A percentile compares a stretch with the other conserved stretches of the same genome.
Conservation (phyloP, 2,329 filamentous ascomycete genomes). For the Epichloe uncinata region DNA sequence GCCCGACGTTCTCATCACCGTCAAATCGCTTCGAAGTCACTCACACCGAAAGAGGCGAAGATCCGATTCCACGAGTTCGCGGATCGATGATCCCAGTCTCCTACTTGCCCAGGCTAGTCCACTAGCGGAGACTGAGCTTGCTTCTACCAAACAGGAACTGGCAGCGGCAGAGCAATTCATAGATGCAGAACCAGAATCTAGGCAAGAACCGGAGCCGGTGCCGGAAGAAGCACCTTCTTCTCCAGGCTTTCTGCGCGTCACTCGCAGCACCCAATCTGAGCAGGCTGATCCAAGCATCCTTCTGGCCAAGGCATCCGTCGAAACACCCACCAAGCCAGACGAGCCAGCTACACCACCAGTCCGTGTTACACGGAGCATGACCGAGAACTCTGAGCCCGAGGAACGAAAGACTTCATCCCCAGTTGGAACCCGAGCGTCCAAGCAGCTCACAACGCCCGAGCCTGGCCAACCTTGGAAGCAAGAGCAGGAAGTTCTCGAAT, state of each 20-base stretch:
- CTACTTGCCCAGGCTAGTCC: conserved; percentile 12
- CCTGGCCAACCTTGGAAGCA: not conserved
- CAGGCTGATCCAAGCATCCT: conserved; percentile 14
- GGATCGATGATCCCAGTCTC: conserved; percentile 17
- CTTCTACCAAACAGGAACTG: not conserved
- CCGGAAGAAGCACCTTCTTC: not conserved
- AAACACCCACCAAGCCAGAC: not conserved
- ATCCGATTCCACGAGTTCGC: conserved; percentile 11
- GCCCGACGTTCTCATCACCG: conserved; percentile 15
- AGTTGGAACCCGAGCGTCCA: conserved; percentile 3
- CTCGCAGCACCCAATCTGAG: conserved; percentile 14
- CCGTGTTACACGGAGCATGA: conserved; percentile 13
- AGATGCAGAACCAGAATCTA: not conserved
- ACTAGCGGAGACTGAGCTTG: not conserved
- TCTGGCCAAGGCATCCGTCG: conserved; percentile 11
- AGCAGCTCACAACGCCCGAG: conserved; percentile 1
- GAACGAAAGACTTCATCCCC: not conserved
- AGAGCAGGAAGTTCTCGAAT: conserved; percentile 9
- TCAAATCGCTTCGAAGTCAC: conserved; percentile 19
- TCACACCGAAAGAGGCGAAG: conserved; percentile 13
- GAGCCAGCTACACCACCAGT: not conserved
- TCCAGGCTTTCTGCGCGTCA: conserved; percentile 11
- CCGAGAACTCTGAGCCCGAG: conserved; percentile 7
- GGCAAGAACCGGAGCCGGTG: not conserved
- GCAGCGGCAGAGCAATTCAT: too few relatives aligned